A percentile compares a stretch with the other conserved stretches of the same genome.
These are phyloP conservation scores for Talaromyces verruculosus DNA, from an alignment of 2,329 filamentous ascomycete species.

Conservation along the genomic window DNA sequence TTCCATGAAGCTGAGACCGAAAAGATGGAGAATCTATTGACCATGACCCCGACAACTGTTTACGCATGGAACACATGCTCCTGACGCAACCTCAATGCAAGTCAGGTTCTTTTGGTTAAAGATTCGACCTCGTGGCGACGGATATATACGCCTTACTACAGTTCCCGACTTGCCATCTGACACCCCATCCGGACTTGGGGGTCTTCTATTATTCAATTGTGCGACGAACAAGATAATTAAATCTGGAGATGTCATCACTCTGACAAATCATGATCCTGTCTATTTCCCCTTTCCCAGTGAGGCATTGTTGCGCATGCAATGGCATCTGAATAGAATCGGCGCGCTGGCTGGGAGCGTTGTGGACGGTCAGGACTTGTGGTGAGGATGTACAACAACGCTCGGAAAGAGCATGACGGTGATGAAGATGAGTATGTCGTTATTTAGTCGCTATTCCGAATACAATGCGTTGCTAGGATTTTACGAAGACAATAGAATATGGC, in stretches of 20 bases:
- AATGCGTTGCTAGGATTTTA: no score
- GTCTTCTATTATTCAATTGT: background rate
- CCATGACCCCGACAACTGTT: background rate
- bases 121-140: background rate
- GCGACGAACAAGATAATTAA: background rate
- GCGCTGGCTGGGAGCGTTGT: background rate
- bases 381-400: no score
- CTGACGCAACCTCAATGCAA: background rate
- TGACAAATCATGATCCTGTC: background rate
- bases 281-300: background rate
- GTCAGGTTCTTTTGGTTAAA: background rate
- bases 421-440: no score
- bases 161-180: background rate
- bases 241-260: background rate
- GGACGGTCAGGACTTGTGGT: no score
- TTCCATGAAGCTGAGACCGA: background rate
- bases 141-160: background rate
- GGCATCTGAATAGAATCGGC: background rate
- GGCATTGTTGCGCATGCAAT: background rate
- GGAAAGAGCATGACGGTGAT: no score
- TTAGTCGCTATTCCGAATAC: no score
- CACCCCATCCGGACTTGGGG: background rate
- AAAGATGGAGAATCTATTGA: background rate
- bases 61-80: background rate
- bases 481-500: no score